Percentiles rank a stretch among this genome's conserved stretches.
phyloP scores from a whole-genome alignment of 2,329 filamentous ascomycete species.

The Colletotrichum sp. region DNA sequence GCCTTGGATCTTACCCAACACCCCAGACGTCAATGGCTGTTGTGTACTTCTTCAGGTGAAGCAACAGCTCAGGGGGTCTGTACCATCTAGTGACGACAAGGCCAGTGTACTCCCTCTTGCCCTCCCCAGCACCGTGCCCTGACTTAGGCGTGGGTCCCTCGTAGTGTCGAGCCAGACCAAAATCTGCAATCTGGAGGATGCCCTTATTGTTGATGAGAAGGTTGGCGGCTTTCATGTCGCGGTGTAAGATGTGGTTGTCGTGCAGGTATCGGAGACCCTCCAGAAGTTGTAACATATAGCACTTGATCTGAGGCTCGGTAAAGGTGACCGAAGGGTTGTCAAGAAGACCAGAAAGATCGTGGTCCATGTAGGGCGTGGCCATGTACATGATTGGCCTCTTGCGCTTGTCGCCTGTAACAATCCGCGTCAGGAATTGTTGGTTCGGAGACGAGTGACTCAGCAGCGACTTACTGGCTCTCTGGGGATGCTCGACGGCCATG shows the following conservation, averaged over 20 bases:
- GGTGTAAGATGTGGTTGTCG: constrained; percentile 86
- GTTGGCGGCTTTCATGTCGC: constrained; percentile 99
- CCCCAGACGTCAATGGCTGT: constrained; percentile 98
- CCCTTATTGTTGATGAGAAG: constrained; percentile 94
- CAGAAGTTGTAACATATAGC: constrained; percentile 93
- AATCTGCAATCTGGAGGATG: constrained; percentile 95
- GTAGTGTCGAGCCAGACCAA: constrained; percentile 92
- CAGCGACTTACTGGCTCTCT: constrained; percentile 59
- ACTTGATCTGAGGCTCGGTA: constrained; percentile 92
- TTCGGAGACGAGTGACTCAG: not conserved
- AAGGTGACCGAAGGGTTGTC: constrained; percentile 93
- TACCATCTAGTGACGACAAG: constrained; percentile 98
- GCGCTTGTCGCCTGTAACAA: constrained; percentile 69
- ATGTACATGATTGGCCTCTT: constrained; percentile 94
- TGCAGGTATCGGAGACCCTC: constrained; percentile 91
- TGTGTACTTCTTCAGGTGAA: constrained; percentile 91
- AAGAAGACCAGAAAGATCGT: constrained; percentile 94
- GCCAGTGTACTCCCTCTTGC: constrained; percentile 91
- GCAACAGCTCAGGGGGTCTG: constrained; percentile 87
- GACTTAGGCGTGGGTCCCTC: constrained; percentile 81
- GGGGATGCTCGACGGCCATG: constrained; percentile 88
- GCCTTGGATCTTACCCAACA: constrained; percentile 71
- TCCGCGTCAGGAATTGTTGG: constrained; percentile 26
- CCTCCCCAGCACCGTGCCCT: constrained; percentile 82
- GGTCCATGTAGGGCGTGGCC: constrained; percentile 99